Evolutionary conservation across 495 filamentous ascomycete species (phyloP).

Genomic region (Cercophora scortea): DNA sequence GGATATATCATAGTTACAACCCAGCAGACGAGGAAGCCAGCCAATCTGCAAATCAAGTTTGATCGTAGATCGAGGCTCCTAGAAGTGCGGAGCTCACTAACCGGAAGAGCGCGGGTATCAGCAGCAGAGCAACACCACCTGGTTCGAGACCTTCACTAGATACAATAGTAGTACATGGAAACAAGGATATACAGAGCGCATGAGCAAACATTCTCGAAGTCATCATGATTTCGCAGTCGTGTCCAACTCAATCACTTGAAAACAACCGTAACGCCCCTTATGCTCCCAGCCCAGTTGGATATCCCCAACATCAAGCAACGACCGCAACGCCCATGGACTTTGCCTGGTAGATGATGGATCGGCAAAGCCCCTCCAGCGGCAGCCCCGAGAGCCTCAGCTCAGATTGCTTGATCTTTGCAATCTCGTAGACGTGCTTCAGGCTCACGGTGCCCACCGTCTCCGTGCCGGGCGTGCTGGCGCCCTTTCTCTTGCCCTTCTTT

Average conservation of each 20-base stretch:
- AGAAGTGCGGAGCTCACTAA: too few species aligned
- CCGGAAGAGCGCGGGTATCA: too few species aligned
- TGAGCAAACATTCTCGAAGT: too few species aligned
- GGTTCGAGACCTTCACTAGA: background rate
- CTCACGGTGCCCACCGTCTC: slow-evolving; percentile 74
- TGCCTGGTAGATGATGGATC: slow-evolving; percentile 78
- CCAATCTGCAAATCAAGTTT: too few species aligned
- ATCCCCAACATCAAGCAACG: slow-evolving; percentile 43
- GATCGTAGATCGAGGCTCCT: too few species aligned
- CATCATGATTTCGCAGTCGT: too few species aligned
- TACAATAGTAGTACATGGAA: slow-evolving; percentile 4
- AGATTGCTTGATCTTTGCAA: slow-evolving; percentile 88
- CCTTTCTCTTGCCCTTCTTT: slow-evolving; percentile 70
- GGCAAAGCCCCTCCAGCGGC: slow-evolving; percentile 71
- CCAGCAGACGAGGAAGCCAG: too few species aligned
- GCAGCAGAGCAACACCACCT: background rate
- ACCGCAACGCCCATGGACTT: slow-evolving; percentile 83
- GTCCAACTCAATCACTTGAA: background rate
- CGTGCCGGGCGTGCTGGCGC: slow-evolving; percentile 68
- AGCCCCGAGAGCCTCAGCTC: slow-evolving; percentile 78
- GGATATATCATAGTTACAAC: too few species aligned
- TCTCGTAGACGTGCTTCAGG: slow-evolving; percentile 96
- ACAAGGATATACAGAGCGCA: background rate
- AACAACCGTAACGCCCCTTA: slow-evolving; percentile 18
- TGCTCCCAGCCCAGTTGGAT: background rate